Percentiles rank a stretch among this genome's conserved stretches.
phyloP scores from a whole-genome alignment of 2,329 filamentous ascomycete species.

The Rachicladosporium sp. region DNA sequence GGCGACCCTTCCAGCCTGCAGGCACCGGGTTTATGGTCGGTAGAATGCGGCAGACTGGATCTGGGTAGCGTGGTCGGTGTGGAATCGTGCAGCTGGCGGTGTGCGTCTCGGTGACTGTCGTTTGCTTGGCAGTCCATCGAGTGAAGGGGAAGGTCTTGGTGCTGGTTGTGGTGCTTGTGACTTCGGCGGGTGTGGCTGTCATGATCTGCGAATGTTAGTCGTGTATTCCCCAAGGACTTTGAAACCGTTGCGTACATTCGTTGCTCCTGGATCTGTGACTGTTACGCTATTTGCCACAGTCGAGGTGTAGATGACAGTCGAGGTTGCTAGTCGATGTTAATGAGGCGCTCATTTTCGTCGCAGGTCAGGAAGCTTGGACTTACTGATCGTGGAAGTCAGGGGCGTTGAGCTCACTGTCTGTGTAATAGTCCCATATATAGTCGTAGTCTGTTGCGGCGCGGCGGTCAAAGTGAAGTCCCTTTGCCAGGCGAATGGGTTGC shows the following conservation, averaged over 20 bases:
- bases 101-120: neutral
- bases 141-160: neutral
- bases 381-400: neutral
- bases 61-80: neutral
- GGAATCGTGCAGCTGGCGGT: slow-evolving; percentile 1
- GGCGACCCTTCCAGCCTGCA: no score
- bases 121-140: neutral
- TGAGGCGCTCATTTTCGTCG: neutral
- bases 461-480: slow-evolving; percentile 20
- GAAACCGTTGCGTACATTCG: neutral
- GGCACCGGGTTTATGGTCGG: neutral
- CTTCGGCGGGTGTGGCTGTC: neutral
- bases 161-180: neutral
- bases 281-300: slow-evolving; percentile 14
- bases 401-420: slow-evolving; percentile 13
- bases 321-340: neutral
- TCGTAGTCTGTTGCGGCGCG: slow-evolving; percentile 23
- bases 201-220: neutral
- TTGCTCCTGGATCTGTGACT: slow-evolving; percentile 11
- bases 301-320: neutral
- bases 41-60: neutral
- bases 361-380: neutral
- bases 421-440: slow-evolving; percentile 13
- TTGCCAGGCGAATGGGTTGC: slow-evolving; percentile 10
- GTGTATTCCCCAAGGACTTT: neutral